phyloP scores from a whole-genome alignment of 169 alveolate species.

The Plasmodium adleri region DNA sequence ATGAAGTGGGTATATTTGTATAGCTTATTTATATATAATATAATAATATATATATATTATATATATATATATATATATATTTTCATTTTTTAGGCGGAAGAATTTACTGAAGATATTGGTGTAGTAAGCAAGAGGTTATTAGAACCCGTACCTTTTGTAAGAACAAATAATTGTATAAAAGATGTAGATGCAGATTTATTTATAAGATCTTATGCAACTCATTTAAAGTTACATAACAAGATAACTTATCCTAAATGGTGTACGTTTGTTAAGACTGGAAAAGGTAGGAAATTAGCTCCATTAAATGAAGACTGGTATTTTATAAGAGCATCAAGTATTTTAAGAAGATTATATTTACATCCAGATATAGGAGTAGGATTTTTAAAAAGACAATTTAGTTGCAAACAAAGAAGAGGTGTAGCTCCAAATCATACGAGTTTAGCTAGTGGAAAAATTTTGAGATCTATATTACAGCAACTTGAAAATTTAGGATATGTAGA shows the following conservation, averaged over 20 bases:
- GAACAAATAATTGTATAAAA: constrained; percentile 90
- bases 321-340: constrained; percentile 96
- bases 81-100: constrained; percentile 40
- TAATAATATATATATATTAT: too few relatives aligned
- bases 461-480: constrained; percentile 95
- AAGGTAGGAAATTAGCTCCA: constrained; percentile 96
- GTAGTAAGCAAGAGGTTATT: constrained; percentile 72
- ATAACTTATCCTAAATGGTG: constrained; percentile 97
- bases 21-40: too few relatives aligned
- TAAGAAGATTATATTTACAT: constrained; percentile 95
- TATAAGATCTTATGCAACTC: constrained; percentile 95
- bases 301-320: constrained; percentile 97
- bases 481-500: constrained; percentile 95
- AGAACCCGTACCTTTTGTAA: constrained; percentile 83
- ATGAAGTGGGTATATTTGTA: too few relatives aligned
- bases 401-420: constrained; percentile 93
- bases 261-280: constrained; percentile 95
- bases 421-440: constrained; percentile 92
- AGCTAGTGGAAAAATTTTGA: constrained; percentile 96
- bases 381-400: constrained; percentile 94
- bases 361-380: constrained; percentile 95
- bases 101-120: constrained; percentile 73
- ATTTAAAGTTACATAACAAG: constrained; percentile 95
- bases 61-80: not conserved
- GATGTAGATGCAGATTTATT: constrained; percentile 96